Evolutionary conservation across 2,329 filamentous ascomycete genomes (phyloP).

Genomic region (Xylaria sp.): DNA sequence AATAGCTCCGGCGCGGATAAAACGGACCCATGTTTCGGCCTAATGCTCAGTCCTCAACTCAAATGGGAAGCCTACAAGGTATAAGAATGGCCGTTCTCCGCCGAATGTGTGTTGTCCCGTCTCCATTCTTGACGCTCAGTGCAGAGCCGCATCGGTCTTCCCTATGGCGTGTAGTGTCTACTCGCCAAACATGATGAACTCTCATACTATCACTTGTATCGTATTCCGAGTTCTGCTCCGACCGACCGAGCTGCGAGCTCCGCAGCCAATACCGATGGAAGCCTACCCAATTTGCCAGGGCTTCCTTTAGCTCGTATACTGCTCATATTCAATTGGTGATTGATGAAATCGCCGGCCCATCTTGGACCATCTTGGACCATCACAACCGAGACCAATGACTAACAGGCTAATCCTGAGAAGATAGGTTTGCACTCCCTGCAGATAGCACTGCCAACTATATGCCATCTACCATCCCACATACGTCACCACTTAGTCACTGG

Average conservation of each 20-base stretch:
- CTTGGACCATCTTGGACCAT: too few species aligned
- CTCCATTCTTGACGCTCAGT: neutral
- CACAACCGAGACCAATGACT: too few species aligned
- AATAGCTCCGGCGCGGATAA: neutral
- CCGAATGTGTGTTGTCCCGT: neutral
- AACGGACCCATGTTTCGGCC: conserved; percentile 11
- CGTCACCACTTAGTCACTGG: neutral
- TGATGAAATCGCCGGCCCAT: too few species aligned
- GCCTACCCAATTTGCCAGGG: too few species aligned
- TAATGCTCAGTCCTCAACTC: neutral
- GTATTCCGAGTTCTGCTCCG: neutral
- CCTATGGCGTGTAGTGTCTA: neutral
- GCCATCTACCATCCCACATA: neutral
- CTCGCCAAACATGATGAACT: neutral
- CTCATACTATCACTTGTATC: neutral
- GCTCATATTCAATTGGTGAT: too few species aligned
- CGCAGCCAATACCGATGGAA: too few species aligned
- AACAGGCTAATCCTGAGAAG: too few species aligned
- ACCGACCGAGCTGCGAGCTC: neutral
- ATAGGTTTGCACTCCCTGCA: too few species aligned
- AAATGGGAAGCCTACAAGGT: neutral
- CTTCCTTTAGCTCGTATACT: too few species aligned
- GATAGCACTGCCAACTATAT: too few species aligned
- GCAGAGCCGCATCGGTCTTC: neutral
- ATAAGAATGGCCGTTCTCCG: neutral